A percentile compares a stretch with the other conserved stretches of the same genome.
These are phyloP conservation scores for Didymella lethalis DNA, from an alignment of 2,329 filamentous ascomycete species.

Conservation along the genomic window DNA sequence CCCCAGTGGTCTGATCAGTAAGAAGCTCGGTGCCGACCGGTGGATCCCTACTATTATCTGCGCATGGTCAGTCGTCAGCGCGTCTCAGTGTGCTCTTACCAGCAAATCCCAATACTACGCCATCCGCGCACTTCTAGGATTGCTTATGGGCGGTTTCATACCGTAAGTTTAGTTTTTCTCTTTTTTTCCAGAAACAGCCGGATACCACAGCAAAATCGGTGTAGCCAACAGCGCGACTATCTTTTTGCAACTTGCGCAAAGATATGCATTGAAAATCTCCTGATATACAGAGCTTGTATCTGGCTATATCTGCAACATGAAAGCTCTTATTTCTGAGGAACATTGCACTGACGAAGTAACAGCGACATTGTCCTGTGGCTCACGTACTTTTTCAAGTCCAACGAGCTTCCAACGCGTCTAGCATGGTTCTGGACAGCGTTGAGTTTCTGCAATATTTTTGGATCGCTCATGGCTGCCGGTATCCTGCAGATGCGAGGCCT, in stretches of 20 bases:
- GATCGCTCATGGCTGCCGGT: constrained; percentile 51
- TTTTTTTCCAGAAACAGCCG: too few relatives aligned
- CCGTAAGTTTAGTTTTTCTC: constrained; percentile 18
- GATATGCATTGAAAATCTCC: too few relatives aligned
- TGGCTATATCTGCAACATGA: too few relatives aligned
- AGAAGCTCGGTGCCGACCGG: constrained; percentile 59
- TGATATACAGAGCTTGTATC: too few relatives aligned
- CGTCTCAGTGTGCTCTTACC: constrained; percentile 49
- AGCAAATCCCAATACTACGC: constrained; percentile 48
- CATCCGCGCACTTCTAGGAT: constrained; percentile 52
- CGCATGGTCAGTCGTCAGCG: constrained; percentile 47
- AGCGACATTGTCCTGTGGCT: constrained; percentile 52
- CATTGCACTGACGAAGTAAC: constrained; percentile 42
- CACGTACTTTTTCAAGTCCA: constrained; percentile 53
- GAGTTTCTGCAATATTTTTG: constrained; percentile 49
- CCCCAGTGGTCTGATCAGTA: constrained; percentile 60
- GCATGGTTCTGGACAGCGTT: constrained; percentile 55
- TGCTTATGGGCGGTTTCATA: constrained; percentile 48
- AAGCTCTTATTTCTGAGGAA: too few relatives aligned
- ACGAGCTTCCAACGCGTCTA: constrained; percentile 54
- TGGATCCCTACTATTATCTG: constrained; percentile 51
- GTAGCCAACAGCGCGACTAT: too few relatives aligned
- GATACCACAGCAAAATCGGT: too few relatives aligned
- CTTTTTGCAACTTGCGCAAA: too few relatives aligned
- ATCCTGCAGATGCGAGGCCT: constrained; percentile 55